Base-by-base conservation (phyloP, 495 filamentous ascomycete species). In the Mytilinidion resinicola region DNA sequence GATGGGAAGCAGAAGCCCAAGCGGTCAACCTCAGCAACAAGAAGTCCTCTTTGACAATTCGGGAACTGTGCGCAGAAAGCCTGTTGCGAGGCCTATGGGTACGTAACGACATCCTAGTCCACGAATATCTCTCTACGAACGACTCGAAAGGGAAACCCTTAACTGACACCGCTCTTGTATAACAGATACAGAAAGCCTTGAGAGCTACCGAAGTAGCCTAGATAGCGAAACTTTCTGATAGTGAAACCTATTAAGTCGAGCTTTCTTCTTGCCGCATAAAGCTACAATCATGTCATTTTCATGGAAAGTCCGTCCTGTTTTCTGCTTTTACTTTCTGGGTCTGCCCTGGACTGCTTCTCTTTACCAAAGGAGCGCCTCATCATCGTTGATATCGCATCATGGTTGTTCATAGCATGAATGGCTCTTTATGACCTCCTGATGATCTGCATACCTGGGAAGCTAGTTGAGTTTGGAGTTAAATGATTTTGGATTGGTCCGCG, bases 1-100 rank as follows among this genome's bases (percentile, higher is more conserved):
- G 0, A 74, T 74, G 72, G 72, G 70, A 35, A 61, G 56, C 34
- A 55, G 67, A 19, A 67, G 67, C 43, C 67, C 67, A 3, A 67
- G 64, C 36, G 60, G 56, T 17, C 58, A 61, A 35, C 48, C 43
- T 7, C 47, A 50, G 4, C 56, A 58, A 34, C 42, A 47, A 12
- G 56, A 59, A 6, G 34, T 10, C 10, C 35, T 48, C 41, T 41
- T 59, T 39, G 55, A 61, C n/a, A 54, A 60, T 1, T 49, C 51
- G 14, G 58, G 42, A 36, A 65, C 62, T 3, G 62, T 65, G 14
- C 46, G 63, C 43, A 62, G 63, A 21, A 66, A 66, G 59, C 63
- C 63, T n/a, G 51, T 66, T 38, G 52, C 19, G 46, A 19, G 46
- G 17, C 21, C 19, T 30, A 25, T 25, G 47, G 63, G 63, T 66